Conservation (phyloP, 73 alveolate species). For the Paramecium tetraurelia region DNA sequence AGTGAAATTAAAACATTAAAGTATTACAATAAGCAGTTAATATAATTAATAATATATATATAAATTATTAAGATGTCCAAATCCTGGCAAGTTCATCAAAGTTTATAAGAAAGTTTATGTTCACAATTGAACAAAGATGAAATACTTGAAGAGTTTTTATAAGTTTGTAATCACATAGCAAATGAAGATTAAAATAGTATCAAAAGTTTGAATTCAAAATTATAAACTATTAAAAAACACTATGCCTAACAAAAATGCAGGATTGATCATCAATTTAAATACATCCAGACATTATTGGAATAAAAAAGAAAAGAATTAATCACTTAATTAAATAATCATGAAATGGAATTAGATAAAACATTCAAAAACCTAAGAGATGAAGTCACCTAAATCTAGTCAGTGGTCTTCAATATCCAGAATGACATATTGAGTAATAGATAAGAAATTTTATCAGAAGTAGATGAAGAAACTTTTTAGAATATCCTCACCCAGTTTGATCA, state of each 20-base stretch:
- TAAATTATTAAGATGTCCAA: background rate
- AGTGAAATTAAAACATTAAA: background rate
- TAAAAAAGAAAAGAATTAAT: conserved; percentile 9
- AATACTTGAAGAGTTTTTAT: conserved; percentile 22
- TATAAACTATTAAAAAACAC: conserved; percentile 11
- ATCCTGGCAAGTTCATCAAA: background rate
- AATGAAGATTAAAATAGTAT: conserved; percentile 15
- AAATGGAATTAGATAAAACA: background rate
- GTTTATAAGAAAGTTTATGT: conserved; percentile 4
- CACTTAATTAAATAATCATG: background rate
- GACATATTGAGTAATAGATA: background rate
- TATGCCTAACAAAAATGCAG: conserved; percentile 7
- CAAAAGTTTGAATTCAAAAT: background rate
- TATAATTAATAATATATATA: background rate
- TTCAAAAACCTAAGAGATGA: background rate
- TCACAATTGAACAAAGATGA: background rate
- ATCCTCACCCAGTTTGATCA: background rate
- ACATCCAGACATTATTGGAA: background rate
- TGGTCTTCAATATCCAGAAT: background rate
- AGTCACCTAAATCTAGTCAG: background rate
- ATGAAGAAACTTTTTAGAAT: conserved; percentile 21
- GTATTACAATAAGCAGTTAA: background rate
- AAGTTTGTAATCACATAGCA: background rate
- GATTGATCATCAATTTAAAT: conserved; percentile 21
- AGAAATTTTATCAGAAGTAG: background rate